Conservation (phyloP, 306 rosid genomes). For the Alnus glutinosa region DNA sequence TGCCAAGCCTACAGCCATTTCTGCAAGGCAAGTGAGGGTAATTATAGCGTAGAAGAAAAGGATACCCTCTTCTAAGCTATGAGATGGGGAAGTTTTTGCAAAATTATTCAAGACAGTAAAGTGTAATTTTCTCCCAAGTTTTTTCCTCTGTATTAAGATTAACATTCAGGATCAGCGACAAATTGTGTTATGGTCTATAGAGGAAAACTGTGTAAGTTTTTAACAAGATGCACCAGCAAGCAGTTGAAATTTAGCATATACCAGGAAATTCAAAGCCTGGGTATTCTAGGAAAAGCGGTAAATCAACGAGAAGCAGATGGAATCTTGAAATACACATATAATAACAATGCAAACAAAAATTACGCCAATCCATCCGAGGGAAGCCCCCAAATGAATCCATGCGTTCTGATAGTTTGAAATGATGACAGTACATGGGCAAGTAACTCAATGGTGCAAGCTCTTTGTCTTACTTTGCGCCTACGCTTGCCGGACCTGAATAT, state of each 20-base stretch:
- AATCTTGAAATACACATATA: constrained; percentile 16
- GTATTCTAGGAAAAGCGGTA: neutral
- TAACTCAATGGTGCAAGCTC: constrained; percentile 13
- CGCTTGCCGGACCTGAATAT: constrained; percentile 87
- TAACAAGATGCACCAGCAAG: constrained; percentile 5
- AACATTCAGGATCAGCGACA: neutral
- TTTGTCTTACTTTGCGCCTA: constrained; percentile 18
- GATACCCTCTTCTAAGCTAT: too few species aligned
- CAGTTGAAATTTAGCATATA: neutral
- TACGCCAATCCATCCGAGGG: constrained; percentile 18
- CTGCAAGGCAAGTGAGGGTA: too few species aligned
- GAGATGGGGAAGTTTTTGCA: too few species aligned
- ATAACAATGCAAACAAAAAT: constrained; percentile 22
- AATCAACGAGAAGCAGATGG: constrained; percentile 1
- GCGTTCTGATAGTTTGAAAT: constrained; percentile 11
- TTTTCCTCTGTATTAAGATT: neutral
- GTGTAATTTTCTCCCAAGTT: too few species aligned
- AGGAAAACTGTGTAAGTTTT: neutral
- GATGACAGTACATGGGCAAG: neutral
- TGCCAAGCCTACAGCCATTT: too few species aligned
- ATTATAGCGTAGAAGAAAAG: too few species aligned
- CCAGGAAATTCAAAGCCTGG: neutral
- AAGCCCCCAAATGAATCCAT: neutral
- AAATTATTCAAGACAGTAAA: too few species aligned
- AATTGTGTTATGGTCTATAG: neutral